Evolutionary conservation across 2,329 filamentous ascomycete species (phyloP).

Genomic region (Ophiostoma fasciatum): DNA sequence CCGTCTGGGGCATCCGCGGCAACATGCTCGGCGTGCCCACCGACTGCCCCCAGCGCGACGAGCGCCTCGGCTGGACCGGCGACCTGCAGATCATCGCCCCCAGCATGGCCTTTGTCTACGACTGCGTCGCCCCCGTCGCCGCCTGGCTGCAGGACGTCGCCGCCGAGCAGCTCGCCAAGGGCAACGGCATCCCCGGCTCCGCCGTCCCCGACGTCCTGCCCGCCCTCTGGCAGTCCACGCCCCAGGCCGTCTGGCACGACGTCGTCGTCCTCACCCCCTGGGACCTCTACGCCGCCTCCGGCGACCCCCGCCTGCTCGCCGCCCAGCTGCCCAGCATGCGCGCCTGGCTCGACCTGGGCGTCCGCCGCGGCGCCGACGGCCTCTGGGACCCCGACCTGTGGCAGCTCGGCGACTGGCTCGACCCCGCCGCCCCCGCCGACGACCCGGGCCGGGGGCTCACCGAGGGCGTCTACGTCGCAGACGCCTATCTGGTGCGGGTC

Average conservation of each 20-base stretch:
- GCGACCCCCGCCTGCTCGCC: constrained; percentile 17
- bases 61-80: constrained; percentile 39
- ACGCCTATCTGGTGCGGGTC: constrained; percentile 23
- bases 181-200: constrained; percentile 18
- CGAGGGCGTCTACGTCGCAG: constrained; percentile 20
- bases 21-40: constrained; percentile 44
- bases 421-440: constrained; percentile 22
- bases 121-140: constrained; percentile 33
- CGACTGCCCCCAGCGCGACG: constrained; percentile 42
- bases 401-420: constrained; percentile 27
- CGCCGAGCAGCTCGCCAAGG: constrained; percentile 19
- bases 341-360: constrained; percentile 15
- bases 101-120: constrained; percentile 37
- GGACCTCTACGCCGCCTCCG: constrained; percentile 16
- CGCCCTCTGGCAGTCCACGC: constrained; percentile 16
- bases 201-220: constrained; percentile 11
- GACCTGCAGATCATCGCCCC: constrained; percentile 34
- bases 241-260: constrained; percentile 18
- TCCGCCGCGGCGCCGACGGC: constrained; percentile 13
- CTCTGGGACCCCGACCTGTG: constrained; percentile 20
- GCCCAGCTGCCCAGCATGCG: constrained; percentile 16
- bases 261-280: constrained; percentile 17
- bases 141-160: constrained; percentile 36
- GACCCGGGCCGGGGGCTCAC: constrained; percentile 20
- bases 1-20: constrained; percentile 40